Base-by-base conservation (phyloP, 2,329 filamentous ascomycete species). In the Aspergillus floridensis region DNA sequence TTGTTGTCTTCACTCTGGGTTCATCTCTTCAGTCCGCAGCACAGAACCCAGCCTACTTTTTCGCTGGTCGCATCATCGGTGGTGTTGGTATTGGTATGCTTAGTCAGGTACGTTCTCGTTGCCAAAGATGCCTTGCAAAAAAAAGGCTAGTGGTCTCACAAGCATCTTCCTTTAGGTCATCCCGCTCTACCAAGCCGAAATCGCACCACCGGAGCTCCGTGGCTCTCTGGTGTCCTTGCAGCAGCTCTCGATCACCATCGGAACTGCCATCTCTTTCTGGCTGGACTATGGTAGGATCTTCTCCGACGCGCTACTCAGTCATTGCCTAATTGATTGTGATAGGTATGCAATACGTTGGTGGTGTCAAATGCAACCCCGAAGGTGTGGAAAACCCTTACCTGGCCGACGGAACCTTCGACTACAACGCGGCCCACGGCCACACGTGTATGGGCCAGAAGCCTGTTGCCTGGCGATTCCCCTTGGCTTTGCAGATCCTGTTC, bases 191-290 rank as follows among this genome's bases (percentile, higher is more conserved):
- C 66, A 69, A 47, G 67, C 68, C 7, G 70, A 82, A 63, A 81
- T 81, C 46, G 81, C 83, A 1, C 81, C 86, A 10, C 86, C 87
- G 1, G 86, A 90, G 70, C 80, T 89, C n/a, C 79, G 88, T 58
- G 88, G 87, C 41, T 82, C 86, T 16, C 78, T 89, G 2, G 85
- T 89, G 14, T 85, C 83, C 5, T 79, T 89, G 8, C 86, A 89
- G 60, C 87, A 88, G 63, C 80, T 89, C 16, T 83, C 84, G 5
- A 87, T 85, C 58, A 84, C 82, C 4, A 77, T 84, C 31, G 83
- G 83, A 11, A 70, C 64, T 4, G 85, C 53, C 10, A 50, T 59
- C 24, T 38, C 59, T 1, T 61, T 61, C 44, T 61, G 56, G 56
- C 31, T 59, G 8, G 56, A 58, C 6, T 61, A 61, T 56, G 59